phyloP scores from a whole-genome alignment of 768 basidiomycete species.

The Pleurotus djamor region DNA sequence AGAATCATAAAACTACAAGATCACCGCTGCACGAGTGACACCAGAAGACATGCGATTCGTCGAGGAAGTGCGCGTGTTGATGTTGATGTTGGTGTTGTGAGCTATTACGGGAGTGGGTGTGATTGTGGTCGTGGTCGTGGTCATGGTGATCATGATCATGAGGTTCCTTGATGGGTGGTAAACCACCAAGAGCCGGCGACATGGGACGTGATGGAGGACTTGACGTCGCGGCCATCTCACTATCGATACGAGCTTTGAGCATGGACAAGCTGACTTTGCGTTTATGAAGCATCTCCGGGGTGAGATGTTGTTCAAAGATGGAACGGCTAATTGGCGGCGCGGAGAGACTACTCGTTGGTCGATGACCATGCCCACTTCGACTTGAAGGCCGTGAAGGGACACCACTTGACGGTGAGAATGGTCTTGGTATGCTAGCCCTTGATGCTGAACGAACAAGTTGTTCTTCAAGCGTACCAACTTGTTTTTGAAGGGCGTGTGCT shows the following conservation, averaged over 20 bases:
- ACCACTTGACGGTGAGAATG: conserved; percentile 40
- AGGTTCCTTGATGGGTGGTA: conserved; percentile 24
- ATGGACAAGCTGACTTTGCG: conserved; percentile 83
- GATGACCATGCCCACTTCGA: conserved; percentile 36
- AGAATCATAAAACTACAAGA: conserved; percentile 64
- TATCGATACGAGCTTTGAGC: conserved; percentile 89
- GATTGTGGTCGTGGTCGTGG: conserved; percentile 10
- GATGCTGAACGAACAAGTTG: conserved; percentile 52
- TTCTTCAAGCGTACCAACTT: conserved; percentile 62
- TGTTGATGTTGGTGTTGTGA: conserved; percentile 11
- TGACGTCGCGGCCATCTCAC: conserved; percentile 54
- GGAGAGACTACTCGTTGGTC: conserved; percentile 28
- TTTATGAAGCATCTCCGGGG: conserved; percentile 77
- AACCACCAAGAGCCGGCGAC: conserved; percentile 48
- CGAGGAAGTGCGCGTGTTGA: conserved; percentile 72
- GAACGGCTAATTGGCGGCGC: conserved; percentile 48
- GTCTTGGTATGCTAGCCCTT: conserved; percentile 34
- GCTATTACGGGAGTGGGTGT: conserved; percentile 19
- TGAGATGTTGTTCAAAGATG: conserved; percentile 66
- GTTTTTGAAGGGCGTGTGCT: conserved; percentile 67
- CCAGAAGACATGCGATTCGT: conserved; percentile 90
- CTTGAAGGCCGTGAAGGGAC: conserved; percentile 45
- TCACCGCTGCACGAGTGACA: conserved; percentile 82
- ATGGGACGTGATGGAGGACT: conserved; percentile 48
- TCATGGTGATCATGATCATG: conserved; percentile 14